phyloP scores from a whole-genome alignment of 371 early-diverging fungal genomes.

The Quaeritorhiza haematococci region DNA sequence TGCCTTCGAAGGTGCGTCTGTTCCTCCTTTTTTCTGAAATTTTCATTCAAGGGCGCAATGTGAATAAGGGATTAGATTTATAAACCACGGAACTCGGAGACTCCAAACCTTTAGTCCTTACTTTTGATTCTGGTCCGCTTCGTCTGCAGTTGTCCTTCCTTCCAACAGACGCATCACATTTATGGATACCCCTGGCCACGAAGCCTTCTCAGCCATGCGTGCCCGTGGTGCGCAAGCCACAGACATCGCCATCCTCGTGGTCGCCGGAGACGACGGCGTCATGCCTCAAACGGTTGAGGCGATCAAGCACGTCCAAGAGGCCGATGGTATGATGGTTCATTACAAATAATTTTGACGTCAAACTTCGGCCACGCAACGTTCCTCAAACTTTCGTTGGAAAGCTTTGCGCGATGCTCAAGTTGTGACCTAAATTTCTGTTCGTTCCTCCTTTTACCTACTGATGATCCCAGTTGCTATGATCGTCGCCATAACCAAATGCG shows the following conservation, averaged over 20 bases:
- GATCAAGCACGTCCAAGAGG: constrained; percentile 82
- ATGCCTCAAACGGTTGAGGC: constrained; percentile 97
- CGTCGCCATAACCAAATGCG: constrained; percentile 95
- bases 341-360: constrained; percentile 2
- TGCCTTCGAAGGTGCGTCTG: constrained; percentile 74
- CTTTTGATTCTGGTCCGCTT: background rate
- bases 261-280: constrained; percentile 95
- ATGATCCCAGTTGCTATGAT: constrained; percentile 86
- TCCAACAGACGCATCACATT: constrained; percentile 80
- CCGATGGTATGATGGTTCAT: constrained; percentile 40
- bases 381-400: too few relatives aligned
- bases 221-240: constrained; percentile 87
- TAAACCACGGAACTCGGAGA: too few relatives aligned
- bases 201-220: constrained; percentile 92
- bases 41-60: background rate
- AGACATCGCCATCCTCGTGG: constrained; percentile 91
- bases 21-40: constrained; percentile 2
- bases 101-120: background rate
- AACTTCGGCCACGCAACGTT: too few relatives aligned
- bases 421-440: background rate
- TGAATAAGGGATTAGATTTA: too few relatives aligned
- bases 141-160: constrained; percentile 45
- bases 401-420: background rate
- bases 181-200: constrained; percentile 95
- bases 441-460: background rate